Conservation (phyloP, 352 stramenopile species). For the Globisporangium nagaii region DNA sequence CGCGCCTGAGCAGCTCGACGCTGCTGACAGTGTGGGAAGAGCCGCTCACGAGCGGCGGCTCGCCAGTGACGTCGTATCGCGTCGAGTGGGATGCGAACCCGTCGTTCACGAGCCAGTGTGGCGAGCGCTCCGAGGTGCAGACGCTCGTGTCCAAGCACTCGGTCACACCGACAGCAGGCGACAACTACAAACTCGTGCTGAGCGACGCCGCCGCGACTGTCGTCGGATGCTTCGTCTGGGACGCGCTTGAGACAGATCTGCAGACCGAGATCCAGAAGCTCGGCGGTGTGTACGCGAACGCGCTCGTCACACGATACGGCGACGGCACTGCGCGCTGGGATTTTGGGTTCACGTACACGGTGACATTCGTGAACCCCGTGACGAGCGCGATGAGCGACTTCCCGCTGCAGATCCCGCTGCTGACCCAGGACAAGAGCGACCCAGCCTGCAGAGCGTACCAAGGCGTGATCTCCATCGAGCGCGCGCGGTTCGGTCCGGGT, state of each 20-base stretch:
- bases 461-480: constrained; percentile 19
- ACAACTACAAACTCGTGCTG: constrained; percentile 26
- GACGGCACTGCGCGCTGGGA: constrained; percentile 58
- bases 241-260: constrained; percentile 12
- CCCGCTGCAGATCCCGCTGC: constrained; percentile 15
- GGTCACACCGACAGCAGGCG: constrained; percentile 1
- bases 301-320: constrained; percentile 30
- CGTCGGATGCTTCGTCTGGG: constrained; percentile 41
- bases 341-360: constrained; percentile 60
- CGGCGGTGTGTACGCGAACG: constrained; percentile 22
- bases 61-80: constrained; percentile 77
- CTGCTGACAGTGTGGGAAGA: constrained; percentile 70
- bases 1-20: constrained; percentile 52
- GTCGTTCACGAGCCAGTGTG: constrained; percentile 81
- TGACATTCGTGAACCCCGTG: constrained; percentile 48
- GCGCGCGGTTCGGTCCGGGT: constrained; percentile 42
- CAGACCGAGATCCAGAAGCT: constrained; percentile 19
- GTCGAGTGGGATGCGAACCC: constrained; percentile 93
- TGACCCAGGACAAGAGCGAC: constrained; percentile 9
- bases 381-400: constrained; percentile 27
- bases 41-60: constrained; percentile 78
- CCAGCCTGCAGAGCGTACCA: constrained; percentile 26
- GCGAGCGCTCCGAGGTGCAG: constrained; percentile 67
- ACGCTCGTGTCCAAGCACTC: constrained; percentile 30
- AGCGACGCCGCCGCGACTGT: background rate